Conservation (phyloP, 2,329 filamentous ascomycete species). For the Xylaria sp. region DNA sequence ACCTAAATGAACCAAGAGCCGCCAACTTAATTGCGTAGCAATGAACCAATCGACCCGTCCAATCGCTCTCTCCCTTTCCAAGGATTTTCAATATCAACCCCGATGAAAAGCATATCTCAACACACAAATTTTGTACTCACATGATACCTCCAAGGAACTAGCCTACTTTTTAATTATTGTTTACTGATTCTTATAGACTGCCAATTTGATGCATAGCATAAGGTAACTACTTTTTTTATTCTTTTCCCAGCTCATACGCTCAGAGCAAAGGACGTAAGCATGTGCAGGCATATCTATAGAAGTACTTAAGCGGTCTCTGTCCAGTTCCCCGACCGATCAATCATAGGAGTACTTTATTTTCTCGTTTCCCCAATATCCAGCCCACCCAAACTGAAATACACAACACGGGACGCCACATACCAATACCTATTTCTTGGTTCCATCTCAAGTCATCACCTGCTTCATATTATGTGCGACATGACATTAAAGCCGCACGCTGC, state of each 20-base stretch:
- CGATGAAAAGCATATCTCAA: neutral
- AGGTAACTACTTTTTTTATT: neutral
- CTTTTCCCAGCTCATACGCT: neutral
- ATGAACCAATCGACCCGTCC: too few species aligned
- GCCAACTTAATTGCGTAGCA: too few species aligned
- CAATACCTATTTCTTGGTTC: neutral
- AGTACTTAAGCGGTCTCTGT: constrained; percentile 1
- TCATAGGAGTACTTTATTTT: neutral
- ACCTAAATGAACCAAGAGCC: too few species aligned
- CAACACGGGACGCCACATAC: constrained; percentile 16
- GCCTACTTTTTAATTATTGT: neutral
- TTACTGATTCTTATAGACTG: neutral
- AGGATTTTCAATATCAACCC: too few species aligned
- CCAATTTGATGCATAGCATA: too few species aligned
- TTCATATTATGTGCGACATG: constrained; percentile 10
- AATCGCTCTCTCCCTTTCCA: too few species aligned
- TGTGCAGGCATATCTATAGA: constrained; percentile 27
- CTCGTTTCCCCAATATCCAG: constrained; percentile 1
- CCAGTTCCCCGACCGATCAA: neutral
- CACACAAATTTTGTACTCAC: neutral
- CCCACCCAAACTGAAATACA: constrained; percentile 18
- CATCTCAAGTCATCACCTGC: neutral
- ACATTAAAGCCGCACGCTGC: constrained; percentile 29
- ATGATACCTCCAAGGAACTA: neutral
- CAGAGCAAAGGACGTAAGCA: constrained; percentile 9